Base-by-base conservation (phyloP, 352 stramenopile species). In the Globisporangium iwayamae region DNA sequence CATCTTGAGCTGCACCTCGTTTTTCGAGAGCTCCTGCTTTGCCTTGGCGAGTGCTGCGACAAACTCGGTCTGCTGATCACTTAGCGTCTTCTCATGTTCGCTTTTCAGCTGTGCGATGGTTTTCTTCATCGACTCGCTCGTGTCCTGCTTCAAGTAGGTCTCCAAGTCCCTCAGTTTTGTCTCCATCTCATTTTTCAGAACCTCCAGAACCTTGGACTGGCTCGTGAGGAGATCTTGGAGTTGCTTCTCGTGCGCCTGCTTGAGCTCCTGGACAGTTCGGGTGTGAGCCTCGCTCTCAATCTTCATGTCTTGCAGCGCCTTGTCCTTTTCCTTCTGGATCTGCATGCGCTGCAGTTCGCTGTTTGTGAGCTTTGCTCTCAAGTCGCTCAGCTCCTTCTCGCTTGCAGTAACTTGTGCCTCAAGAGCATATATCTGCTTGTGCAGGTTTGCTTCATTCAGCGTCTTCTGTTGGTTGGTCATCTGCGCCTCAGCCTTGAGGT, bases 401-500 rank as follows among this genome's bases (percentile, higher is more conserved):
- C 59, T 65, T 51, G 36, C 45, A 16, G 60, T 65, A 1, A 72
- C 50, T 2, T 68, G 69, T 0, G 51, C 63, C 13, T 86, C 69
- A 0, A 73, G 48, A 10, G 50, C 58, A 1, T 67, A 62, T 11
- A 73, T 60, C 20, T 75, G 67, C 34, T 78, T 50, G 9, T 62
- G 36, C 0, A 56, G 11, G 0, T 25, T 34, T 4, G 60, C 47
- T 36, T 81, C 73, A n/a, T 57, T 43, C 38, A 68, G 56, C 6
- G 69, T 32, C 9, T 68, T 71, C 16, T 72, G 61, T 36, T 59
- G 59, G 43, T 34, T 68, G 1, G 69, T 47, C 36, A 59, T 20
- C 7, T 65, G 28, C 16, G 75, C 30, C 30, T 90, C 71, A 0
- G 56, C 56, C 14, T 76, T 75, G 4, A 72, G 36, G 18, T 78